Conservation (phyloP, 2,329 filamentous ascomycete species). For the Cryphonectria naterciae region DNA sequence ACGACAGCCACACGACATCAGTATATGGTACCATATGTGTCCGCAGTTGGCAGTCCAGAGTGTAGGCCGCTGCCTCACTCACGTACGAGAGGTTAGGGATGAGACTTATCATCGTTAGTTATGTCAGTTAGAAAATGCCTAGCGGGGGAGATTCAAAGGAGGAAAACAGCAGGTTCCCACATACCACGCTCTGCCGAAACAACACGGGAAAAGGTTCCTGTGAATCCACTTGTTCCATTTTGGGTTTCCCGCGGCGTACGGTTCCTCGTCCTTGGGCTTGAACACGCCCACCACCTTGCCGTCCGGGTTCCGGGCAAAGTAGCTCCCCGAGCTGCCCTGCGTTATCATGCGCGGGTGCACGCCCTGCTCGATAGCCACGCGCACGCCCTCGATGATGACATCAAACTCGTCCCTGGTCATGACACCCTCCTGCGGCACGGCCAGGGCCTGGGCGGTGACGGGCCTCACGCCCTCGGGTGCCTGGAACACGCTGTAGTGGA, state of each 20-base stretch:
- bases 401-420: conserved; percentile 86
- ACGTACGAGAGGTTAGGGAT: conserved; percentile 98
- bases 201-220: conserved; percentile 94
- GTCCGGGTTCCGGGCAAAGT: conserved; percentile 89
- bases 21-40: conserved; percentile 96
- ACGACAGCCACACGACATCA: conserved; percentile 90
- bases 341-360: conserved; percentile 95
- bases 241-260: conserved; percentile 93
- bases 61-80: conserved; percentile 95
- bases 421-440: conserved; percentile 64
- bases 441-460: conserved; percentile 74
- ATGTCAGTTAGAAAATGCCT: conserved; percentile 10
- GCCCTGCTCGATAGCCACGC: conserved; percentile 84
- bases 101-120: conserved; percentile 54
- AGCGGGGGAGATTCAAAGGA: too few species aligned
- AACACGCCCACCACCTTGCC: conserved; percentile 97
- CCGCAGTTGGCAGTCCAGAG: conserved; percentile 85
- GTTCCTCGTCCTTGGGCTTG: conserved; percentile 98
- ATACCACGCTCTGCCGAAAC: conserved; percentile 88
- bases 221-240: conserved; percentile 99
- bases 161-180: not conserved
- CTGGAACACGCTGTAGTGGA: conserved; percentile 97
- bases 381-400: conserved; percentile 85
- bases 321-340: conserved; percentile 96
- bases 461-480: conserved; percentile 86